A percentile compares a stretch with the other conserved stretches of the same genome.
Conservation (phyloP, 345 rosid genomes). For the Cardamine chenopodiifolia region DNA sequence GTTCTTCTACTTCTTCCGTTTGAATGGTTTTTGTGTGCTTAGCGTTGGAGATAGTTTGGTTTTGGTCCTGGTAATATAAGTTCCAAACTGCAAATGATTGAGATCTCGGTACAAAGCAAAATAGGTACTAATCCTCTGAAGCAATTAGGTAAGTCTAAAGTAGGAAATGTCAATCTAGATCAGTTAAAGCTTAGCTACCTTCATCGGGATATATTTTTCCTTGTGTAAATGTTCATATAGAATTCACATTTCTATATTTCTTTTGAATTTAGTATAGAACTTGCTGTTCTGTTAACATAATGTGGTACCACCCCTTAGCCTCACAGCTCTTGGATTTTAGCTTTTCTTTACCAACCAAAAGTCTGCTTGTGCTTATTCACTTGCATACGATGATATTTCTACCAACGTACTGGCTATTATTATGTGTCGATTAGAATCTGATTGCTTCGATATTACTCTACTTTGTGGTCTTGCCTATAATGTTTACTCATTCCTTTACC, state of each 20-base stretch:
- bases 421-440: not conserved
- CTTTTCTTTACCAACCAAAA: not conserved
- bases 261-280: not conserved
- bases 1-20: constrained; percentile 8
- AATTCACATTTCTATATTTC: too few relatives aligned
- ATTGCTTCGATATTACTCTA: not conserved
- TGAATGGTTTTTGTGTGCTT: not conserved
- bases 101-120: not conserved
- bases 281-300: not conserved
- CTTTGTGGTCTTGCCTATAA: not conserved
- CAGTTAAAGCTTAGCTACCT: not conserved
- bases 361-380: not conserved
- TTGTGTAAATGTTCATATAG: constrained; percentile 1
- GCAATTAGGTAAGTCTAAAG: not conserved
- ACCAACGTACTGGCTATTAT: not conserved
- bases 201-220: not conserved
- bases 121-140: not conserved
- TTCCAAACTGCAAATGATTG: not conserved
- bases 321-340: not conserved
- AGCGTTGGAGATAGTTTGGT: not conserved
- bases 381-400: not conserved
- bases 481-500: constrained; percentile 6
- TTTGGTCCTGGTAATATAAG: not conserved
- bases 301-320: not conserved
- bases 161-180: not conserved